Evolutionary conservation across 2,329 filamentous ascomycete genomes (phyloP), one percentile per base, ranked within the genome.

Genomic region (Sarocladium strictum): DNA sequence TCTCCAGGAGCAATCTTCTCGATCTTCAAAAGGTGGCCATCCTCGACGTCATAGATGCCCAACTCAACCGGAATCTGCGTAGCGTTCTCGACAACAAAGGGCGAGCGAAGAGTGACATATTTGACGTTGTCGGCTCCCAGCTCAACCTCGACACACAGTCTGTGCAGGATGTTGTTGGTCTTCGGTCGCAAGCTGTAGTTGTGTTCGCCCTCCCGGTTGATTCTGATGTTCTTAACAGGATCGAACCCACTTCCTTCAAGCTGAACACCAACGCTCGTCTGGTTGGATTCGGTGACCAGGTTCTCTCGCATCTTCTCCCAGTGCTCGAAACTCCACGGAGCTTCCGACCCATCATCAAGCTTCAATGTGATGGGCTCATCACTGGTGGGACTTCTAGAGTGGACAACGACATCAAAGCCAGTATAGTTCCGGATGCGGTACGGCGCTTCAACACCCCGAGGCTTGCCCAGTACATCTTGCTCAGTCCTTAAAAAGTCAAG

Each of bases 1-100:
- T 97, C 92, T 1, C 95, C 94, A 0, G 94, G 95, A 0, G 90
- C 81, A 55, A 99, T 93, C 75, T 97, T 97, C 72, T 99, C 95
- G 58, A 99, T 97, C 75, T 97, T 97, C 59, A 97, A 81, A 17
- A 99, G 76, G 67, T 97, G 87, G 0, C 92, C 92, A 55, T 96
- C 87, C 58, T 90, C 83, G 0, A 85, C 84, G 67, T 93, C 94
- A 65, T 90, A 97, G 15, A 99, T 85, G 15, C 94, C 95, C 21
- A 99, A 71, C 69, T 99, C 94, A 14, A 99, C 85, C 0, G 94
- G 93, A 41, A 99, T 96, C 66, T 99, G 90, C 0, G 94, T 99
- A 59, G 94, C 89, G 69, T 99, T 99, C 67, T 99, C 94, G 7
- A 99, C 85, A 0, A 97, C 73, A 1, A 99, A 75, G 1, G 94